These are phyloP conservation scores for Lactarius deliciosus DNA, from an alignment of 768 basidiomycete species.

Conservation along the genomic window DNA sequence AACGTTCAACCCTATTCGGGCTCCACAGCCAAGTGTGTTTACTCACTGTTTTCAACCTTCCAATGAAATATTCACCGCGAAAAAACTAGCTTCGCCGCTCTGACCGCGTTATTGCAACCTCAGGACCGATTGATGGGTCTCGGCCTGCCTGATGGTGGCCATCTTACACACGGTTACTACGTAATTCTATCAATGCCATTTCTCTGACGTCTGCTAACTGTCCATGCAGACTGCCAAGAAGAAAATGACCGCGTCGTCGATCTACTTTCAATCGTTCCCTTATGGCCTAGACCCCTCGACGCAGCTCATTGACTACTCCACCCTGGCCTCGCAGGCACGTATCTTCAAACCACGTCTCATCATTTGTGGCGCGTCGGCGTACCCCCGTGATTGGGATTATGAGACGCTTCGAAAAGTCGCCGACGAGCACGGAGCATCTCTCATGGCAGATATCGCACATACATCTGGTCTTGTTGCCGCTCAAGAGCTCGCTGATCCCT, in stretches of 20 bases:
- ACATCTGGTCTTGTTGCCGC: constrained; percentile 94
- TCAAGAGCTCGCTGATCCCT: constrained; percentile 85
- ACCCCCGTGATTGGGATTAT: constrained; percentile 99
- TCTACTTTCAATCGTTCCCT: constrained; percentile 99
- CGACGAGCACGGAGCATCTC: constrained; percentile 85
- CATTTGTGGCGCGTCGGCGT: constrained; percentile 98
- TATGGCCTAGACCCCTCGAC: constrained; percentile 81
- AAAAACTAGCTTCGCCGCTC: constrained; percentile 79
- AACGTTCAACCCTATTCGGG: constrained; percentile 99
- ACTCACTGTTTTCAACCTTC: neutral
- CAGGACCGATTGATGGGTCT: constrained; percentile 99
- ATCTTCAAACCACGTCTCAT: constrained; percentile 94
- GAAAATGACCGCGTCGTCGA: constrained; percentile 99
- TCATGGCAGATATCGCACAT: constrained; percentile 98
- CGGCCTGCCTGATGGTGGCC: constrained; percentile 95
- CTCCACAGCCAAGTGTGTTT: constrained; percentile 82
- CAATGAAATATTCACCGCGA: constrained; percentile 12
- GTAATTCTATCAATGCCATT: constrained; percentile 43
- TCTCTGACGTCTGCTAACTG: constrained; percentile 9
- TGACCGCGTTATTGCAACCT: constrained; percentile 94
- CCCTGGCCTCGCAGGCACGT: constrained; percentile 79
- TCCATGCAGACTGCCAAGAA: constrained; percentile 84
- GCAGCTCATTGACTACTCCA: constrained; percentile 87
- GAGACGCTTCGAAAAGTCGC: constrained; percentile 74
- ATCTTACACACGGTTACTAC: constrained; percentile 97